These are phyloP conservation scores for Panicum hallii DNA, from an alignment of 202 grass and related monocot genomes.

Conservation along the genomic window DNA sequence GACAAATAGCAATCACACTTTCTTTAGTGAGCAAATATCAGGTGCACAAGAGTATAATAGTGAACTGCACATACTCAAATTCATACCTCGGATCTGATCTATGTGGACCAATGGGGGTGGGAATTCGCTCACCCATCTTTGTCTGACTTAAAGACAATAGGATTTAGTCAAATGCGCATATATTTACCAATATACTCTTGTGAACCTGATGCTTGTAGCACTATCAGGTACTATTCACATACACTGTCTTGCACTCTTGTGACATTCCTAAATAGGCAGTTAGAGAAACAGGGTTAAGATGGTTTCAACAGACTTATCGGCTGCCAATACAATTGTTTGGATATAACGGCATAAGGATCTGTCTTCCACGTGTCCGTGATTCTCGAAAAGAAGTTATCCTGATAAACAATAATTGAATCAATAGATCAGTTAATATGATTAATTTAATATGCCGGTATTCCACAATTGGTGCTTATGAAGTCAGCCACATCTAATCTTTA, in stretches of 20 bases:
- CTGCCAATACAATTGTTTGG: neutral
- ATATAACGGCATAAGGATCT: neutral
- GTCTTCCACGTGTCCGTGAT: neutral
- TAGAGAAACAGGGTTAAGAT: constrained; percentile 15
- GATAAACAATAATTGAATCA: constrained; percentile 25
- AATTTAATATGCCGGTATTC: constrained; percentile 10
- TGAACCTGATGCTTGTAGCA: constrained; percentile 3
- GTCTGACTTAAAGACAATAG: neutral
- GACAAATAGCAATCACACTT: constrained; percentile 9
- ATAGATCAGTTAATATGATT: constrained; percentile 9
- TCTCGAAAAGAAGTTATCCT: constrained; percentile 1
- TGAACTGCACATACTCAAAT: neutral
- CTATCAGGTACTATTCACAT: constrained; percentile 2
- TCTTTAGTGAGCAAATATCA: neutral
- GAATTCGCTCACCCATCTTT: neutral
- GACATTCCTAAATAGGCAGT: constrained; percentile 1
- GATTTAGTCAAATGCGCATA: neutral
- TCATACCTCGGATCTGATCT: neutral
- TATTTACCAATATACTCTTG: neutral
- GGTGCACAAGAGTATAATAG: neutral
- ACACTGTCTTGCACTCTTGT: constrained; percentile 8
- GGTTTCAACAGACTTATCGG: constrained; percentile 7
- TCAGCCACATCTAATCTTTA: constrained; percentile 5
- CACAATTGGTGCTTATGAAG: constrained; percentile 29
- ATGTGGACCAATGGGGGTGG: neutral